Evolutionary conservation across 2,329 filamentous ascomycete species (phyloP).

Genomic region (Aspergillus eucalypticola): DNA sequence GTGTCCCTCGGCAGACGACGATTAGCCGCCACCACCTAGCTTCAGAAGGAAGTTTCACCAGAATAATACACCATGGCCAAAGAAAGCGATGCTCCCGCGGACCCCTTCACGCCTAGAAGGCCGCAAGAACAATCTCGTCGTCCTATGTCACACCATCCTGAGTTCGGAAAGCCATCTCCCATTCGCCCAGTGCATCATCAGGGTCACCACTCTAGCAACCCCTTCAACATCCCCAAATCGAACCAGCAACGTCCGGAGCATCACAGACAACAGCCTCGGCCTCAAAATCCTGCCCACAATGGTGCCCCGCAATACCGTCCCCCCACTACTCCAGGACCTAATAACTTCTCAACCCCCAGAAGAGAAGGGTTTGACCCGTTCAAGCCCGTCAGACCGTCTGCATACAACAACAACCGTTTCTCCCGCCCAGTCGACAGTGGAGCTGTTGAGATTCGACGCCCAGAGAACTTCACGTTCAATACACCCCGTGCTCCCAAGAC

Average conservation of each 20-base stretch:
- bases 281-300: slow-evolving; percentile 21
- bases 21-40: neutral
- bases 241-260: slow-evolving; percentile 54
- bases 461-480: slow-evolving; percentile 50
- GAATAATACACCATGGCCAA: slow-evolving; percentile 48
- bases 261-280: slow-evolving; percentile 41
- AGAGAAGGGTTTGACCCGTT: slow-evolving; percentile 43
- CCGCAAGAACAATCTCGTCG: slow-evolving; percentile 36
- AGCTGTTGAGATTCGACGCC: slow-evolving; percentile 50
- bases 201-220: slow-evolving; percentile 38
- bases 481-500: slow-evolving; percentile 55
- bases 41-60: neutral
- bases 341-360: slow-evolving; percentile 24
- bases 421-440: slow-evolving; percentile 27
- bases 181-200: slow-evolving; percentile 49
- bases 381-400: slow-evolving; percentile 40
- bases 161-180: slow-evolving; percentile 62
- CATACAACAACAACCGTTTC: slow-evolving; percentile 34
- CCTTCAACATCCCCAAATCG: slow-evolving; percentile 55
- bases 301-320: slow-evolving; percentile 21
- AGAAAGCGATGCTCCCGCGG: slow-evolving; percentile 50
- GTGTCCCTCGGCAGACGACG: neutral
- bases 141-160: slow-evolving; percentile 44
- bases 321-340: slow-evolving; percentile 18
- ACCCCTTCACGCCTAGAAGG: slow-evolving; percentile 38